Evolutionary conservation across 2,329 filamentous ascomycete species (phyloP), one percentile per base, ranked within the genome.

Genomic region (Penicillium sp.): DNA sequence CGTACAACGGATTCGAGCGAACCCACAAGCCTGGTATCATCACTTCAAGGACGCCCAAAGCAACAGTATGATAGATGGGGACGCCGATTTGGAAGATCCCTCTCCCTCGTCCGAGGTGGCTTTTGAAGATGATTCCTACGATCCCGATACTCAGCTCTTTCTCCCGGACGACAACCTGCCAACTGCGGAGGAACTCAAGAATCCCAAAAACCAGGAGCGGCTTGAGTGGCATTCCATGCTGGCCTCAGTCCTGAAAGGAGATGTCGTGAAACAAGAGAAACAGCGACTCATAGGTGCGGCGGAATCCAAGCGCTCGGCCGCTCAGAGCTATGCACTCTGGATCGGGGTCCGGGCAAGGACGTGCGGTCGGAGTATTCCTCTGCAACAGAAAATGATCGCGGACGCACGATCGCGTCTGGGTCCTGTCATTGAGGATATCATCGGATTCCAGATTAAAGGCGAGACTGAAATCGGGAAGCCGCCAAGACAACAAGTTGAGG

Each of bases 191-290:
- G 93, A 99, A 68, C 72, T 97, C 44, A 87, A 88, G 69, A 88
- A 96, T 61, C 88, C 90, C 1, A 83, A 85, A 55, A 96, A 91
- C 64, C 81, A 91, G 53, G 93, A 97, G 70, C 80, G 92, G 37
- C 77, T 99, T 19, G 93, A 99, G 72, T 99, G 93, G 93, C 91
- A 99, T 72, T 89, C 89, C 3, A 99, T 99, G 93, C 75, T 99
- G 49, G 89, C 92, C 52, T 95, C 92, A 12, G 93, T 99, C 3
- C 75, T 99, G 58, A 96, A 91, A 1, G 93, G 93, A 57, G 93
- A 99, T 68, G 93, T 99, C 8, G 92, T 99, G 50, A 89, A 89
- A 63, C 93, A 99, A 70, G 93, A 99, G 74, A 99, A 99, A 78
- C 95, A 95, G 70, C 84, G 93, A 37, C 72, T 99, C 63, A 93